A percentile compares a stretch with the other conserved stretches of the same genome.
phyloP scores from a whole-genome alignment of 306 rosid species.

The Glycine tomentella region DNA sequence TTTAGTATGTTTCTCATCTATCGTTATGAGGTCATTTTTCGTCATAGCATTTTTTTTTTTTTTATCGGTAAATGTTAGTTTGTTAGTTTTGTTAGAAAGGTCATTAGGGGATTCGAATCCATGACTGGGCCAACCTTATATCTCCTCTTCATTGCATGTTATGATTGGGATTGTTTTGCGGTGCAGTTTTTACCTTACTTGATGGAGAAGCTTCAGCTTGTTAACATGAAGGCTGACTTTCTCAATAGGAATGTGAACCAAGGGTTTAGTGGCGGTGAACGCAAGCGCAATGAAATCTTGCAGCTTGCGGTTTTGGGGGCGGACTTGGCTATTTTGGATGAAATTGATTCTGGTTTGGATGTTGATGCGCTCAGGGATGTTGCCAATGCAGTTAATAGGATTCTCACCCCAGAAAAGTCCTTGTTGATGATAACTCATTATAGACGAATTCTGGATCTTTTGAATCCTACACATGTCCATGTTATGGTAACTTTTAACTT shows the following conservation, averaged over 20 bases:
- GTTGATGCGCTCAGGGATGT: constrained; percentile 96
- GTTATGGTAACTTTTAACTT: constrained; percentile 69
- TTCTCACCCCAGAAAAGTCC: constrained; percentile 77
- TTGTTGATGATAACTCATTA: constrained; percentile 91
- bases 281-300: constrained; percentile 90
- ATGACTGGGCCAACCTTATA: no score
- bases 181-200: constrained; percentile 82
- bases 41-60: no score
- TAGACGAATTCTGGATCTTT: constrained; percentile 74
- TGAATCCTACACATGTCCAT: constrained; percentile 82
- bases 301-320: constrained; percentile 98
- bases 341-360: constrained; percentile 98
- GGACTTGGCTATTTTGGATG: constrained; percentile 89
- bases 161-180: constrained; percentile 36
- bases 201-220: constrained; percentile 82
- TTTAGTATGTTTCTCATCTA: neutral
- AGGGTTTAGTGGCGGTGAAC: constrained; percentile 98
- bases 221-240: constrained; percentile 91
- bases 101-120: no score
- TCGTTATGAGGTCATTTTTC: neutral
- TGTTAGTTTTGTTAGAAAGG: no score
- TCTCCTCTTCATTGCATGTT: neutral
- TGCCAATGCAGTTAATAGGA: constrained; percentile 80
- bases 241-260: constrained; percentile 93
- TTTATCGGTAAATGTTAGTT: no score